A percentile compares a stretch with the other conserved stretches of the same genome.
Evolutionary conservation across 805 yeast genomes (phyloP).

Genomic region (Gaillardinia entomophila): DNA sequence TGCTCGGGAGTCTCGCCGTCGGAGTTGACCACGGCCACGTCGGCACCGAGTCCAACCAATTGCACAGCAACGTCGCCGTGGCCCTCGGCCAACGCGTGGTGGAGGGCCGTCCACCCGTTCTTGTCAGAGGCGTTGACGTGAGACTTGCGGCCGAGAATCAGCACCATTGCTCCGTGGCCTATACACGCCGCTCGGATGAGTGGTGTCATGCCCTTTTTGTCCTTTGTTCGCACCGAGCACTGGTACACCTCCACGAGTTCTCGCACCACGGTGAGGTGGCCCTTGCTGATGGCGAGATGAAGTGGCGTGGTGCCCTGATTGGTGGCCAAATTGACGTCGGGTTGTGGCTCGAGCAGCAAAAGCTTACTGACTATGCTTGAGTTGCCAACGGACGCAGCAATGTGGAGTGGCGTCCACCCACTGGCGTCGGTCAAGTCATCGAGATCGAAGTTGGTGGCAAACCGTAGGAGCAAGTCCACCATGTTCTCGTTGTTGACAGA

Average conservation of each 20-base stretch:
- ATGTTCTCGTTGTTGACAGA: conserved; percentile 53
- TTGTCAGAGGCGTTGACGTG: conserved; percentile 65
- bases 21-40: conserved; percentile 36
- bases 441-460: conserved; percentile 41
- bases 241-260: conserved; percentile 47
- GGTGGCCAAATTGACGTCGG: conserved; percentile 57
- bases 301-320: conserved; percentile 67
- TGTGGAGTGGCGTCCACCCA: conserved; percentile 88
- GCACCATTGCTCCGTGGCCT: conserved; percentile 58
- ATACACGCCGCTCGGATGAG: conserved; percentile 79
- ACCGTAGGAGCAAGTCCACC: conserved; percentile 30
- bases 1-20: conserved; percentile 45
- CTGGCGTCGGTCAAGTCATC: conserved; percentile 67
- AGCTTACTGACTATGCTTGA: conserved; percentile 45
- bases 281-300: conserved; percentile 73
- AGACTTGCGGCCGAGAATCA: conserved; percentile 48
- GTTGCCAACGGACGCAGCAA: conserved; percentile 73
- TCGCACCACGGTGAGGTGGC: conserved; percentile 48
- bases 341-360: conserved; percentile 44
- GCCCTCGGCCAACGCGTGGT: conserved; percentile 89
- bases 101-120: conserved; percentile 81
- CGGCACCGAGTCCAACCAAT: conserved; percentile 66
- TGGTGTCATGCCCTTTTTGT: conserved; percentile 59
- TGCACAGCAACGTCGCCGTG: conserved; percentile 67
- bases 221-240: conserved; percentile 63